Percentiles rank a stretch among this genome's conserved stretches.
Evolutionary conservation across 306 rosid genomes (phyloP).

Genomic region (Prunus campanulata): DNA sequence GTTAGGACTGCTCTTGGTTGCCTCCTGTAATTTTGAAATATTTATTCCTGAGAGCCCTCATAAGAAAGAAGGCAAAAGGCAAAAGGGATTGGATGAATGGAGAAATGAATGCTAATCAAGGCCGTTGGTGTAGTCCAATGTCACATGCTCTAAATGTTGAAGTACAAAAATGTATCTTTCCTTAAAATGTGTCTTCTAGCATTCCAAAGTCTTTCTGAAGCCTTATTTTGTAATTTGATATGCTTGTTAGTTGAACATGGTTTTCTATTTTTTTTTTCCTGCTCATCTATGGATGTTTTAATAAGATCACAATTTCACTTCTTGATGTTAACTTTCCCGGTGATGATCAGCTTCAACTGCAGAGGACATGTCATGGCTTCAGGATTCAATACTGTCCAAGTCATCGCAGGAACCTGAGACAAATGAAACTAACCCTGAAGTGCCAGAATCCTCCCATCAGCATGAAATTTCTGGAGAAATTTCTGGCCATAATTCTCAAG

Average conservation of each 20-base stretch:
- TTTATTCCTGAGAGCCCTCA: neutral
- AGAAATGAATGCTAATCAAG: neutral
- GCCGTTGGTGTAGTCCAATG: neutral
- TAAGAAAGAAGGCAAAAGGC: neutral
- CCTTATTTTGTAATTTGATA: neutral
- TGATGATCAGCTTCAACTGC: conserved; percentile 24
- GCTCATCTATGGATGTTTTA: neutral
- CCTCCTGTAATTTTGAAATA: neutral
- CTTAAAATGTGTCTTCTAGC: neutral
- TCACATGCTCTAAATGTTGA: neutral
- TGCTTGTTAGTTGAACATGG: neutral
- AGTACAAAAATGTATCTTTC: no score
- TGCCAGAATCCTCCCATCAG: conserved; percentile 34
- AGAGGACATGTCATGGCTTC: conserved; percentile 53
- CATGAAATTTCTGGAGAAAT: conserved; percentile 38
- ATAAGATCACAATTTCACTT: neutral
- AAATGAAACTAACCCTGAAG: conserved; percentile 35
- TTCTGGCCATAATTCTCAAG: conserved; percentile 31
- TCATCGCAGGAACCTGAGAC: conserved; percentile 48
- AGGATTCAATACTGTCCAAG: conserved; percentile 40
- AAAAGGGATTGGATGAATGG: neutral
- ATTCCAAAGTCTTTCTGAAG: neutral
- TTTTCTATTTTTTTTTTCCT: neutral
- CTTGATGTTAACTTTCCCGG: neutral
- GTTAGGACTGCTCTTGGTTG: neutral